These are phyloP conservation scores for Lentinula novae-zelandiae DNA, from an alignment of 1,284 basidiomycete species.

Conservation along the genomic window DNA sequence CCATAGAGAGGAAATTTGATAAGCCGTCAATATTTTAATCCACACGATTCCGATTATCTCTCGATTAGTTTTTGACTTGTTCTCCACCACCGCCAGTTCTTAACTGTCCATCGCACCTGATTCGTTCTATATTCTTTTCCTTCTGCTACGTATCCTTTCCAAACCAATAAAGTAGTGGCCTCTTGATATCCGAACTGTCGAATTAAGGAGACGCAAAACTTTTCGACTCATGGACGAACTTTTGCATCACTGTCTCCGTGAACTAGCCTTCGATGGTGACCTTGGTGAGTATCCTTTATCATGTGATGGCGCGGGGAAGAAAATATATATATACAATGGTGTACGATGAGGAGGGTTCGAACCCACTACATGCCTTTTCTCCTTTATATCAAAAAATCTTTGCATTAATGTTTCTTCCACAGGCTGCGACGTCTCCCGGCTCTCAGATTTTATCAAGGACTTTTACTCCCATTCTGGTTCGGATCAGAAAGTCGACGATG, in stretches of 20 bases:
- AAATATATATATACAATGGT: constrained; percentile 21
- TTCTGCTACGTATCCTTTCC: no score
- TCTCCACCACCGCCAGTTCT: no score
- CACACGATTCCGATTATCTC: neutral
- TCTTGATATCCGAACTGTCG: neutral
- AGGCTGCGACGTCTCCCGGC: constrained; percentile 70
- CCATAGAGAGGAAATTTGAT: neutral
- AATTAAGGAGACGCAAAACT: neutral
- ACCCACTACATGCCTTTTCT: constrained; percentile 29
- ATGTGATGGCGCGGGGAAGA: constrained; percentile 21
- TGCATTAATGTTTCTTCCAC: constrained; percentile 15
- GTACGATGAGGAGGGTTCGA: constrained; percentile 36
- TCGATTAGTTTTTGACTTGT: neutral
- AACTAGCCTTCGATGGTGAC: constrained; percentile 82
- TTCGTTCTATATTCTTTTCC: neutral
- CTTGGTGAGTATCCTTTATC: constrained; percentile 39
- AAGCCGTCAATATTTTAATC: neutral
- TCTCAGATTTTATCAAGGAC: constrained; percentile 62
- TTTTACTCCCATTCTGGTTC: constrained; percentile 50
- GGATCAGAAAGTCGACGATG: constrained; percentile 64
- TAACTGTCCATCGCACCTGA: neutral
- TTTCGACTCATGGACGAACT: constrained; percentile 62
- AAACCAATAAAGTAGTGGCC: no score
- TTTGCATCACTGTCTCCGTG: constrained; percentile 68
- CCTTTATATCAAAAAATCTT: constrained; percentile 17